These are phyloP conservation scores for Macadamia tetraphylla DNA, from an alignment of 164 flowering plant species.

Conservation along the genomic window DNA sequence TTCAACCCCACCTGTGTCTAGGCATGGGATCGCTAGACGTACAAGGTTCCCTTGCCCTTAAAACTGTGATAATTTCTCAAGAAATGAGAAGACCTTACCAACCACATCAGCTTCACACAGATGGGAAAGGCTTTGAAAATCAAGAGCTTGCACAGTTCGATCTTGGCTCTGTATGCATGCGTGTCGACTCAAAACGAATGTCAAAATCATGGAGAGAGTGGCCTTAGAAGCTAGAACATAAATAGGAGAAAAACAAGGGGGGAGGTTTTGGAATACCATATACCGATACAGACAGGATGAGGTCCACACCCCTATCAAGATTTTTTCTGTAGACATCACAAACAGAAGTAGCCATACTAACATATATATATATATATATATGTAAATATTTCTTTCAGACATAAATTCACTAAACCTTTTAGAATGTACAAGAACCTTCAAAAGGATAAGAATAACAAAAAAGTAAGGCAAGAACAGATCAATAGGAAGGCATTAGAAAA, in stretches of 20 bases:
- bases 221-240: not conserved
- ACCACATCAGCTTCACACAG: constrained; percentile 98
- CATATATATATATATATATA: constrained; percentile 3
- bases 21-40: too few relatives aligned
- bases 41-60: too few relatives aligned
- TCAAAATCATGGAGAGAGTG: not conserved
- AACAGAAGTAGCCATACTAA: constrained; percentile 78
- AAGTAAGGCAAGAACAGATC: constrained; percentile 3
- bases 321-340: constrained; percentile 79
- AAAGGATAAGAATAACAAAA: not conserved
- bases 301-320: constrained; percentile 97
- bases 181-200: constrained; percentile 27
- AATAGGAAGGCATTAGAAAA: not conserved
- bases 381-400: constrained; percentile 41
- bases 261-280: not conserved
- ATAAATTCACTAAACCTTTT: constrained; percentile 38
- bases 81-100: constrained; percentile 42
- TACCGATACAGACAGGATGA: constrained; percentile 91
- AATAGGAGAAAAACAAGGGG: constrained; percentile 6
- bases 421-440: constrained; percentile 64
- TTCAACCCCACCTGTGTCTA: too few relatives aligned
- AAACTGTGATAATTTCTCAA: not conserved
- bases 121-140: constrained; percentile 79
- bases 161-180: constrained; percentile 79
- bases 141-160: constrained; percentile 63